Evolutionary conservation across 208 protist genomes (phyloP).

Genomic region (Pavlovales sp.): DNA sequence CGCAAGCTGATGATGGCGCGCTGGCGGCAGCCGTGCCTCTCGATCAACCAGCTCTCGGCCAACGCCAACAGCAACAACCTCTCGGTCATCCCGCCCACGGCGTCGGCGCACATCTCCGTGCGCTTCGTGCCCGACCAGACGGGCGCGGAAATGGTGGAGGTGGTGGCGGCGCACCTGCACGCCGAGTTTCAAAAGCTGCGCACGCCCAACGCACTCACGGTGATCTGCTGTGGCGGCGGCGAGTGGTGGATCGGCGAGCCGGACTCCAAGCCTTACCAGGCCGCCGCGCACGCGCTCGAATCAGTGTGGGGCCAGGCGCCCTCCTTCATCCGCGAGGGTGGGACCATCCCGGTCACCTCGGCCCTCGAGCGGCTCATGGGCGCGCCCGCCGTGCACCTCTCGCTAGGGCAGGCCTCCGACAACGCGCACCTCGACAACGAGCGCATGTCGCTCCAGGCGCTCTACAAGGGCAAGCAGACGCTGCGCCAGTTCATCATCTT

Average conservation of each 20-base stretch:
- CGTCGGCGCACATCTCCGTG: constrained; percentile 28
- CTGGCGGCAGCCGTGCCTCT: constrained; percentile 44
- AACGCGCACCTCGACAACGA: constrained; percentile 48
- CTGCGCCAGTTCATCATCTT: too few species aligned
- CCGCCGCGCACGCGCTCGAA: constrained; percentile 21
- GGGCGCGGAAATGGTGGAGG: constrained; percentile 2
- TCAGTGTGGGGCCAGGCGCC: constrained; percentile 32
- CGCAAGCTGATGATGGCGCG: constrained; percentile 31
- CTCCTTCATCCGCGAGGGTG: constrained; percentile 40
- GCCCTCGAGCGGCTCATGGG: constrained; percentile 33
- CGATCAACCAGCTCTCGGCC: constrained; percentile 18
- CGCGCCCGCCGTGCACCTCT: constrained; percentile 39
- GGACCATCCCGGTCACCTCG: constrained; percentile 41
- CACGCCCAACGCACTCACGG: background rate
- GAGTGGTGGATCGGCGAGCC: constrained; percentile 50
- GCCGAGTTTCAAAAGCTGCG: background rate
- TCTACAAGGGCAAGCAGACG: constrained; percentile 45
- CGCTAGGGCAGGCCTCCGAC: constrained; percentile 43
- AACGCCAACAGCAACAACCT: background rate
- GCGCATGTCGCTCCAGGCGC: constrained; percentile 35
- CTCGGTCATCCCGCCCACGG: constrained; percentile 43
- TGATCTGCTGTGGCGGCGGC: background rate
- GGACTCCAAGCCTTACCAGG: constrained; percentile 7
- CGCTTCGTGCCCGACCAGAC: constrained; percentile 45
- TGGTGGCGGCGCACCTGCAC: background rate